Conservation (phyloP, 1,284 basidiomycete species). For the Laetiporus sulphureus region DNA sequence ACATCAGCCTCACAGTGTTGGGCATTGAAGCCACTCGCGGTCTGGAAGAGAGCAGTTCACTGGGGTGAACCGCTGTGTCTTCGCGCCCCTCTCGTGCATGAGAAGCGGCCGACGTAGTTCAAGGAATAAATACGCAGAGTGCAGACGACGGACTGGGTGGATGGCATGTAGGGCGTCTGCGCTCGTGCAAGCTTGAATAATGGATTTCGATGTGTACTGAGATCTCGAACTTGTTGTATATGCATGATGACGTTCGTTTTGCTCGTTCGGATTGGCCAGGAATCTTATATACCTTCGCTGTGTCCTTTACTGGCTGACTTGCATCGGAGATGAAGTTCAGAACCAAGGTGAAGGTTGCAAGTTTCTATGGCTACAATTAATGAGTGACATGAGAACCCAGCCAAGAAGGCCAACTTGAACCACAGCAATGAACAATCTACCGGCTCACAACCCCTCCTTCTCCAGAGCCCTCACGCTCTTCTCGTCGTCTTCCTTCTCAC, state of each 20-base stretch:
- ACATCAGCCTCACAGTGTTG: conserved; percentile 65
- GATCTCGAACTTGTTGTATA: background rate
- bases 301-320: background rate
- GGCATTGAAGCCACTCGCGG: conserved; percentile 71
- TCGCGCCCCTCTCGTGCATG: background rate
- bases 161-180: background rate
- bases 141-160: background rate
- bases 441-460: too few species aligned
- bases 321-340: too few species aligned
- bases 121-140: background rate
- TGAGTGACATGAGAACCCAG: too few species aligned
- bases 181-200: too few species aligned
- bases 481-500: conserved; percentile 1
- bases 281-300: background rate
- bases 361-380: background rate
- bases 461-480: conserved; percentile 1
- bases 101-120: background rate
- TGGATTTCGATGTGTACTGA: too few species aligned
- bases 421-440: too few species aligned
- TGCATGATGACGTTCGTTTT: background rate
- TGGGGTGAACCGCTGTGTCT: conserved; percentile 40
- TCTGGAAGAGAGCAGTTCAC: conserved; percentile 54
- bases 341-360: too few species aligned
- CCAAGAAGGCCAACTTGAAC: too few species aligned
- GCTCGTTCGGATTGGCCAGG: too few species aligned